Percentiles rank a stretch among this genome's conserved stretches.
These are phyloP conservation scores for Starmera stellimalicola DNA, from an alignment of 1,139 yeast species.

Conservation along the genomic window DNA sequence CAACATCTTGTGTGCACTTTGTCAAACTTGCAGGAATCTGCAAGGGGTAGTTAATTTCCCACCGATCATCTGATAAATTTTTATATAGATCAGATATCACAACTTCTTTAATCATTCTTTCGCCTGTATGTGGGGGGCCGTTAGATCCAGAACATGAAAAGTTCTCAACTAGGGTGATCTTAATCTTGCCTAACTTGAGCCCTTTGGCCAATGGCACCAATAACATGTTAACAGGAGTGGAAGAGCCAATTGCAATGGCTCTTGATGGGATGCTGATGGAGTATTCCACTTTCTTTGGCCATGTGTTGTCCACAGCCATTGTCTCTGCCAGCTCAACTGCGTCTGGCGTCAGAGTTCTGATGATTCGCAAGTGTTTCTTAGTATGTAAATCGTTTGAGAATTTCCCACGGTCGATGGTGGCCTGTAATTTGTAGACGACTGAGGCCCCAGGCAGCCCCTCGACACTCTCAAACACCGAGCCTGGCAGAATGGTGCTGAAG, in stretches of 20 bases:
- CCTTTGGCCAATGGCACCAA: slow-evolving; percentile 81
- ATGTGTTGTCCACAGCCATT: slow-evolving; percentile 86
- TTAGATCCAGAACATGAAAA: slow-evolving; percentile 51
- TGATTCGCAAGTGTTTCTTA: slow-evolving; percentile 67
- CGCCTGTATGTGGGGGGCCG: slow-evolving; percentile 45
- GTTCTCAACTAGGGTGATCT: slow-evolving; percentile 57
- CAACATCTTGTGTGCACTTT: slow-evolving; percentile 80
- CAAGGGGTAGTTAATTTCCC: slow-evolving; percentile 62
- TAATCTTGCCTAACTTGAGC: slow-evolving; percentile 61
- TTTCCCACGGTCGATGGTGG: slow-evolving; percentile 76
- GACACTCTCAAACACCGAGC: slow-evolving; percentile 76
- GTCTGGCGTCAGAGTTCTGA: slow-evolving; percentile 86
- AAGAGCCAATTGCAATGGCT: slow-evolving; percentile 85
- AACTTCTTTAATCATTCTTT: slow-evolving; percentile 42
- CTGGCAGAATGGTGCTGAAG: slow-evolving; percentile 78
- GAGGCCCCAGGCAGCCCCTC: slow-evolving; percentile 87
- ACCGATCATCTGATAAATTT: slow-evolving; percentile 41
- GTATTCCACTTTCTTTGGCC: slow-evolving; percentile 94
- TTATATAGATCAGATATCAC: slow-evolving; percentile 27
- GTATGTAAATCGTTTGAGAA: slow-evolving; percentile 58
- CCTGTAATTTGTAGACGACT: slow-evolving; percentile 68
- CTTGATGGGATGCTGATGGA: slow-evolving; percentile 78
- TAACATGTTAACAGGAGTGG: slow-evolving; percentile 58
- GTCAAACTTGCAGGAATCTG: slow-evolving; percentile 64
- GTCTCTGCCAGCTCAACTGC: slow-evolving; percentile 85